Base-by-base conservation (phyloP, 106 monocot genomes). In the Dioscorea dumetorum region DNA sequence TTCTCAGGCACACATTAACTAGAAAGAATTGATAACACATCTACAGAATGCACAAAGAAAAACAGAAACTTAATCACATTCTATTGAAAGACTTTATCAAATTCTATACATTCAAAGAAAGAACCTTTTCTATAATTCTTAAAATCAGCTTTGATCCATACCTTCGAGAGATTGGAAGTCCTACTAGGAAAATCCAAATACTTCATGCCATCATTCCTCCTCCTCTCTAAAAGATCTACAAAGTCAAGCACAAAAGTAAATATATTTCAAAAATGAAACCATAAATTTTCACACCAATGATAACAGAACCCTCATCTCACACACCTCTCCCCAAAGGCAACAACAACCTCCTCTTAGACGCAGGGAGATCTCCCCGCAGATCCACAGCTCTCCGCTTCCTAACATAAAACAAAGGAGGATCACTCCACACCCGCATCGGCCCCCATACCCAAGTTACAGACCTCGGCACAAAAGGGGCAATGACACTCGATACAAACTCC, bases 301-400 rank as follows among this genome's bases (percentile, higher is more conserved):
- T 11, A 33, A 24, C 18, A 67, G 20, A 18, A 57, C n/a, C 7
- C 24, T 50, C 2, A 16, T 50, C 61, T 23, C 57, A 48, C 33
- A 59, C 21, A 80, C 84, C 81, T 76, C 67, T 41, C 23, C 51
- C 64, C 31, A 61, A 63, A 32, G 48, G 32, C 54, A 66, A 28
- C 21, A 75, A 19, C 4, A 76, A 49, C 48, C 74, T 77, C 77
- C 76, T 85, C 68, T 83, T 91, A 0, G 70, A 50, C 12, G 28
- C 65, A 2, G 72, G 56, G 28, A 22, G 4, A 33, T 16, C 31
- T 56, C 63, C 50, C 16, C 49, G 79, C 50, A 54, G 28, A 60
- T 18, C 63, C 35, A 49, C 18, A 52, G 21, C 49, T 66, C 82
- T 85, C 78, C 83, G 78, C 83, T 88, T 95, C 66, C 88, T 79